These are phyloP conservation scores for Cercospora sp. DNA, from an alignment of 2,329 filamentous ascomycete species.

Conservation along the genomic window DNA sequence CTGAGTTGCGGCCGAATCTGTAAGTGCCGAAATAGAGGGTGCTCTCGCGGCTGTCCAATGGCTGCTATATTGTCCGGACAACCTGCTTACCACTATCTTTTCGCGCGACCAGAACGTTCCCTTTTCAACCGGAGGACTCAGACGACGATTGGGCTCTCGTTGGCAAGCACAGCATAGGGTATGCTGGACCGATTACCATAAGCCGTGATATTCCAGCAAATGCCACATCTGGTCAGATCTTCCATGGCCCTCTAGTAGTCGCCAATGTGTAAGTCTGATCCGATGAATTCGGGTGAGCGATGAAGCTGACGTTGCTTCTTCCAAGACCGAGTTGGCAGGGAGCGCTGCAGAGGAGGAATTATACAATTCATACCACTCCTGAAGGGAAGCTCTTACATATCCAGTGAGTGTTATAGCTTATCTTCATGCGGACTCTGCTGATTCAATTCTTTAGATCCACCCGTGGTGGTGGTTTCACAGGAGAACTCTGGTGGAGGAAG, in stretches of 20 bases:
- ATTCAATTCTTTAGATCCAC: neutral
- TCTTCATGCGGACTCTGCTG: neutral
- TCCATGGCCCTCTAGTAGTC: conserved; percentile 20
- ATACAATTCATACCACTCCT: conserved; percentile 14
- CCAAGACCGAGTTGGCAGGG: conserved; percentile 4
- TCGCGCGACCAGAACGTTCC: conserved; percentile 6
- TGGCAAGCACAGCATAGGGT: conserved; percentile 17
- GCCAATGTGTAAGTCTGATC: conserved; percentile 12
- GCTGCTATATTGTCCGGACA: neutral
- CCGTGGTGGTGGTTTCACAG: conserved; percentile 11
- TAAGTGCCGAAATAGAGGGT: neutral
- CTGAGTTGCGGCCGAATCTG: conserved; percentile 16
- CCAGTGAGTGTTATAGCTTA: neutral
- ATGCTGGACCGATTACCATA: conserved; percentile 13
- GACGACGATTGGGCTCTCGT: conserved; percentile 18
- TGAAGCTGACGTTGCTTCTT: neutral
- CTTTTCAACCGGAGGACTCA: conserved; percentile 7
- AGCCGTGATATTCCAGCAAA: conserved; percentile 11
- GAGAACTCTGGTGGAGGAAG: conserved; percentile 17
- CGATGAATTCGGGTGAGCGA: too few species aligned
- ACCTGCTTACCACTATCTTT: neutral
- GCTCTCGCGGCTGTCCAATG: neutral
- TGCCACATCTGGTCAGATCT: conserved; percentile 13
- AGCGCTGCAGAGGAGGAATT: conserved; percentile 16
- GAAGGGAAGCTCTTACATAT: conserved; percentile 15